Conservation (phyloP, 1,284 basidiomycete species). For the Pterula multifida region DNA sequence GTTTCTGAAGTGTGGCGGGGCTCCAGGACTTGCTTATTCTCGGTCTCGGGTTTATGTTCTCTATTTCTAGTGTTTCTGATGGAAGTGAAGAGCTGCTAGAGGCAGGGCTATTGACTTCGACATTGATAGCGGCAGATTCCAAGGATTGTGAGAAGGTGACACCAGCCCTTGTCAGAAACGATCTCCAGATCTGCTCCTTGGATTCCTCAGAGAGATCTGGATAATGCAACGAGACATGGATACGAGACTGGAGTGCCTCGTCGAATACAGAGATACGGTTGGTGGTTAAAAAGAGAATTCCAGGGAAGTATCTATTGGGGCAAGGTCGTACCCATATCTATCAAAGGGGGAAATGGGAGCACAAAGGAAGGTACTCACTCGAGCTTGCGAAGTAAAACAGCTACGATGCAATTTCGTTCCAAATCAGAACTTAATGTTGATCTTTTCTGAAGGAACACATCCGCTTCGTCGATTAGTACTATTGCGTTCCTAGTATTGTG, state of each 20-base stretch:
- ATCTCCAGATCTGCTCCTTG: neutral
- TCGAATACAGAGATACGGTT: slow-evolving; percentile 21
- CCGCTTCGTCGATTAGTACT: slow-evolving; percentile 25
- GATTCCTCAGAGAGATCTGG: neutral
- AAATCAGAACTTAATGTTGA: slow-evolving; percentile 11
- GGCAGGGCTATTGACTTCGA: slow-evolving; percentile 17
- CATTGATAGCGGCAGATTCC: slow-evolving; percentile 16
- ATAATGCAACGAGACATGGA: neutral
- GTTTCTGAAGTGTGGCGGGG: neutral
- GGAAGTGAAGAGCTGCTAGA: slow-evolving; percentile 12
- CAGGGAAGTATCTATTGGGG: slow-evolving; percentile 16
- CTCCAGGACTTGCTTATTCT: neutral
- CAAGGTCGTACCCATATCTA: neutral
- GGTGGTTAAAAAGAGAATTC: slow-evolving; percentile 25
- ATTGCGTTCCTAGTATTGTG: slow-evolving; percentile 24
- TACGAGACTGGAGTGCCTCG: slow-evolving; percentile 22
- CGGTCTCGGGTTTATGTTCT: neutral
- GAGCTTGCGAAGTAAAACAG: slow-evolving; percentile 21
- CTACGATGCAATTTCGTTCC: slow-evolving; percentile 22
- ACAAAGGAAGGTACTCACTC: slow-evolving; percentile 10
- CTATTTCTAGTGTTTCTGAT: slow-evolving; percentile 17
- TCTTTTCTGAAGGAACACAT: slow-evolving; percentile 22
- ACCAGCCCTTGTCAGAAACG: slow-evolving; percentile 6
- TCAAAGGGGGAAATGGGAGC: neutral
- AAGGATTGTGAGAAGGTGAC: neutral